phyloP scores from a whole-genome alignment of 129 eudicot species.

The Tagetes erecta region DNA sequence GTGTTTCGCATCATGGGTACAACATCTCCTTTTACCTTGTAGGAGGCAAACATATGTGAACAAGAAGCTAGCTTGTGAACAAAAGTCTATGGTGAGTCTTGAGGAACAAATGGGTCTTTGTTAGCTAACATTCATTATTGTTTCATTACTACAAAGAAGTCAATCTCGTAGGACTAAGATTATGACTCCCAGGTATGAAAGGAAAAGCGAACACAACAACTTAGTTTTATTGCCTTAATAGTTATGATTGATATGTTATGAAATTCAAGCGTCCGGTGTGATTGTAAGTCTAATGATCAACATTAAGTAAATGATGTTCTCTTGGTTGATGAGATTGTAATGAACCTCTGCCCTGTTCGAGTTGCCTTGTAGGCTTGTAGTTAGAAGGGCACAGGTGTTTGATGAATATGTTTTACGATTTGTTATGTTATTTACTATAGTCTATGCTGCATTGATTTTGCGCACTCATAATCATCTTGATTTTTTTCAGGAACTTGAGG shows the following conservation, averaged over 20 bases:
- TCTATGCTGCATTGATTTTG: slow-evolving; percentile 14
- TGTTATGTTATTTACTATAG: not conserved
- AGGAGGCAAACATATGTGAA: not conserved
- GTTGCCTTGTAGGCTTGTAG: slow-evolving; percentile 2
- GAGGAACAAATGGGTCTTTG: not conserved
- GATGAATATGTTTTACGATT: not conserved
- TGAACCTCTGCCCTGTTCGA: slow-evolving; percentile 1
- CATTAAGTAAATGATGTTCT: not conserved
- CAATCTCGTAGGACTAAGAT: not conserved
- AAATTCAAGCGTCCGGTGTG: not conserved
- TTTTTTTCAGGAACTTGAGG: slow-evolving; percentile 78
- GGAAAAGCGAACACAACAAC: not conserved
- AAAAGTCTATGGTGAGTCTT: not conserved
- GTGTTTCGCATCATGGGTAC: not conserved
- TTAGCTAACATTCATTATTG: not conserved
- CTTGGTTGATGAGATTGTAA: not conserved
- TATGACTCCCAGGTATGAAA: not conserved
- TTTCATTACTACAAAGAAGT: not conserved
- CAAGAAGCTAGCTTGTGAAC: not conserved
- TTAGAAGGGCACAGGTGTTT: slow-evolving; percentile 2
- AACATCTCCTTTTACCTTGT: not conserved
- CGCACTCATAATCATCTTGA: slow-evolving; percentile 19
- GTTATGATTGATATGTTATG: not conserved
- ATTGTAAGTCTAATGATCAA: not conserved
- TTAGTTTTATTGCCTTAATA: not conserved